Base-by-base conservation (phyloP, 2,329 filamentous ascomycete species). In the Ceratocystis ficicola region DNA sequence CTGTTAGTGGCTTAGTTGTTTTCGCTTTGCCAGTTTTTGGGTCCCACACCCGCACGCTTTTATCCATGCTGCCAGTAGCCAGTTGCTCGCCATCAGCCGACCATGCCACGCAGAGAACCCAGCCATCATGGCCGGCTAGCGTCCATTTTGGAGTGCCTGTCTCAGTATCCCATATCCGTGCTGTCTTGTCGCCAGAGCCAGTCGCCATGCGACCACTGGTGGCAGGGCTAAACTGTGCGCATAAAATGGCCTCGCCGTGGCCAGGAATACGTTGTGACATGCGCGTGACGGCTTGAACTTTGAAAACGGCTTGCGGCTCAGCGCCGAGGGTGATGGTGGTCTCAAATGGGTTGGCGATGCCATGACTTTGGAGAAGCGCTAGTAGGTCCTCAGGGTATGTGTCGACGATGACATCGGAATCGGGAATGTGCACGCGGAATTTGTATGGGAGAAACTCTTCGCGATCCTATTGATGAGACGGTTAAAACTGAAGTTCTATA, bases 31-130 rank as follows among this genome's bases (percentile, higher is more conserved):
- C 94, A 2, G 87, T 91, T 68, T 85, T 85, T 0, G 92, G 85
- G 72, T 96, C 86, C 91, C 92, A 97, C 60, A 97, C 78, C 60
- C 91, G 81, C n/a, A 96, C 86, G 0, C 87, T 89, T 73, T 91
- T 94, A 74, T 99, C 93, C 85, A 95, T 95, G 72, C 89, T 90
- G 66, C 92, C 93, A 0, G 91, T 96, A 1, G 91, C 93, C 63
- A 97, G 82, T 57, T 87, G 82, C 32, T 81, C 81, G 10, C 88
- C 90, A 72, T 96, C 90, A 0, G 92, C 90, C 15, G 89, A 91
- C 85, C 90, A 97, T 65, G 86, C 84, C 2, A 96, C 90, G 1
- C 86, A 89, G 66, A 97, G 76, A 2, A 97, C 91, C 92, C 92
- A 96, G 68, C 88, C 88, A 1, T 87, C 86, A 75, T 97, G 94